Percentiles rank a stretch among this genome's conserved stretches.
Evolutionary conservation across 345 rosid species (phyloP).

Genomic region (Dovyalis caffra): DNA sequence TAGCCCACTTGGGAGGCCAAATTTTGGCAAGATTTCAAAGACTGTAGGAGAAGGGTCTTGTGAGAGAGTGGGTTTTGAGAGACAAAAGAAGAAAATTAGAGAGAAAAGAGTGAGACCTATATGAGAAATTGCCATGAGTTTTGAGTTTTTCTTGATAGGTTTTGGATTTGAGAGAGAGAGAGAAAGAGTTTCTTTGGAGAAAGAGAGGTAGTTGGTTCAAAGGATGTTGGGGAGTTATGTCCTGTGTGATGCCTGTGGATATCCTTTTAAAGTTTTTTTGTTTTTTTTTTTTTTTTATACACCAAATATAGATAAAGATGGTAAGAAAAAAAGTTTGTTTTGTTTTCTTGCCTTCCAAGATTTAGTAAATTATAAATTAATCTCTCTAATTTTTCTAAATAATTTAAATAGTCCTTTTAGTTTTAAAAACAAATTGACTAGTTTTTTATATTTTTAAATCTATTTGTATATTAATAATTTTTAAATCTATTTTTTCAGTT

Average conservation of each 20-base stretch:
- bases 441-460: too few species aligned
- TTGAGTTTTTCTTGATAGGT: background rate
- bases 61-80: slow-evolving; percentile 18
- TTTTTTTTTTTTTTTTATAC: too few species aligned
- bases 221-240: background rate
- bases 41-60: slow-evolving; percentile 40
- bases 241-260: background rate
- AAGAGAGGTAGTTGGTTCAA: background rate
- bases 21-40: slow-evolving; percentile 78
- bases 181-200: background rate
- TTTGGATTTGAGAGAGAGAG: background rate
- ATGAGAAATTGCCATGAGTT: slow-evolving; percentile 1
- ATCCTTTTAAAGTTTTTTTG: background rate
- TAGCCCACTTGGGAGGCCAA: slow-evolving; percentile 86
- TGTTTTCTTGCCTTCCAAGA: too few species aligned
- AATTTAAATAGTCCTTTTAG: too few species aligned
- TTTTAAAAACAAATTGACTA: too few species aligned
- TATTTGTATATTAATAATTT: too few species aligned
- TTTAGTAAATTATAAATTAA: too few species aligned
- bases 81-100: slow-evolving; percentile 25
- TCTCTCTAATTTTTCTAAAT: too few species aligned
- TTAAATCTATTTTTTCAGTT: too few species aligned
- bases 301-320: too few species aligned
- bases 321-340: too few species aligned
- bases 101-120: slow-evolving; percentile 8